Conservation (phyloP, 2,329 filamentous ascomycete species). For the Cytospora leucostoma region DNA sequence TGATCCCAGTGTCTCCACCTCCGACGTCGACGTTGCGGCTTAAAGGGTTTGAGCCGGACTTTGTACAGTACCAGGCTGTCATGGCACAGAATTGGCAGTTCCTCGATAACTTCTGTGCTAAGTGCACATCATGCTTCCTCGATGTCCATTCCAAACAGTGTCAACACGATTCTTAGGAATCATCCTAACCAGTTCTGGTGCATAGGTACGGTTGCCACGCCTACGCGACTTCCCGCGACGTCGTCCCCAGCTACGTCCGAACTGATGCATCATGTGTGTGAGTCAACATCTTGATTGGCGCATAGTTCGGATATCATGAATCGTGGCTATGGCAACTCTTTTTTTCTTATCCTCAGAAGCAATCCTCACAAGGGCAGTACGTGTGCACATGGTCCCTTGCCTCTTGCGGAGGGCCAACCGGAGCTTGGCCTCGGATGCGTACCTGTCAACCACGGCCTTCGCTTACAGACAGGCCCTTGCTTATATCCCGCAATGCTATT, state of each 20-base stretch:
- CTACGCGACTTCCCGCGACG: not conserved
- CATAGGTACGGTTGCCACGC: not conserved
- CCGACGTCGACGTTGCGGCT: conserved; percentile 15
- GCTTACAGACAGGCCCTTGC: no score
- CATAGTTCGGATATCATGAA: conserved; percentile 1
- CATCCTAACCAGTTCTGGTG: conserved; percentile 11
- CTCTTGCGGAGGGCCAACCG: no score
- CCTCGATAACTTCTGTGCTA: not conserved
- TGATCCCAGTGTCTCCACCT: not conserved
- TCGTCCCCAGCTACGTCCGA: not conserved
- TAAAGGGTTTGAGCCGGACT: not conserved
- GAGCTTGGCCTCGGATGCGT: not conserved
- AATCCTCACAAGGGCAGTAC: not conserved
- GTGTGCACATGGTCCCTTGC: not conserved
- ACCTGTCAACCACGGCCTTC: not conserved
- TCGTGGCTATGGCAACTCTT: not conserved
- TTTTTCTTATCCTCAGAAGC: not conserved
- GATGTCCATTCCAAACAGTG: conserved; percentile 3
- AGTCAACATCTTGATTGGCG: conserved; percentile 15
- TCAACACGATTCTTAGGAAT: not conserved
- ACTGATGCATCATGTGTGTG: not conserved
- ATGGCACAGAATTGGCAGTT: not conserved
- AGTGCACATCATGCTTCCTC: not conserved
- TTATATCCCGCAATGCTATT: no score
- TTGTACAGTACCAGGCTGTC: not conserved